These are phyloP conservation scores for Dothideomycetes sp. DNA, from an alignment of 2,329 filamentous ascomycete genomes.

Conservation along the genomic window DNA sequence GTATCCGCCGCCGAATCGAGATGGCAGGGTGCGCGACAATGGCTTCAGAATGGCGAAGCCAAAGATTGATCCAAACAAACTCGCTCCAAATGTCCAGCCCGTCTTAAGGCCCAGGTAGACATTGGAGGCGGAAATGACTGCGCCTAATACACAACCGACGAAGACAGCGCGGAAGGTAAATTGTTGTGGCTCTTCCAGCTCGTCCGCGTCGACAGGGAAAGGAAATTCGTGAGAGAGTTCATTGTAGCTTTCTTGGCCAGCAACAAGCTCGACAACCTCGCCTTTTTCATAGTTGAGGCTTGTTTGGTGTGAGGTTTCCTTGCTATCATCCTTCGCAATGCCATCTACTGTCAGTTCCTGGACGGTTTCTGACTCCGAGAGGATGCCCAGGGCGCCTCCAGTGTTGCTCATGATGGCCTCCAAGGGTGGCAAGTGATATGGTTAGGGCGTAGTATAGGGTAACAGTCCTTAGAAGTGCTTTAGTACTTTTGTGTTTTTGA, in stretches of 20 bases:
- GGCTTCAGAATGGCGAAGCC: conserved; percentile 36
- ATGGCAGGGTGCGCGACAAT: conserved; percentile 13
- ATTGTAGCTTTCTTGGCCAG: conserved; percentile 2
- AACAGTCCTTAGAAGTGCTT: too few relatives aligned
- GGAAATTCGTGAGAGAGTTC: conserved; percentile 9
- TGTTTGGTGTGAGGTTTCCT: conserved; percentile 6
- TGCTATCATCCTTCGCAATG: conserved; percentile 9
- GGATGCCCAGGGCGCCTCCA: neutral
- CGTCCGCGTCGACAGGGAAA: conserved; percentile 9
- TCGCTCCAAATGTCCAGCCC: conserved; percentile 30
- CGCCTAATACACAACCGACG: conserved; percentile 44
- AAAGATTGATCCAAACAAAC: conserved; percentile 36
- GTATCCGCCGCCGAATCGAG: conserved; percentile 36
- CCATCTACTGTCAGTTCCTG: conserved; percentile 4
- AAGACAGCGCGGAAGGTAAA: conserved; percentile 46
- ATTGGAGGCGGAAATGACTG: conserved; percentile 49
- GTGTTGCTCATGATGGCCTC: neutral
- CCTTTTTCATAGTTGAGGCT: conserved; percentile 8
- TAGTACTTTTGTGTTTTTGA: too few relatives aligned
- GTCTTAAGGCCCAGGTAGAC: conserved; percentile 45
- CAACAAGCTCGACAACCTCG: conserved; percentile 1
- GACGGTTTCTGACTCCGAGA: neutral
- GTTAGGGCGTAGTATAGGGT: too few relatives aligned
- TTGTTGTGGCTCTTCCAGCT: too few relatives aligned
- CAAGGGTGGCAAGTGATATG: too few relatives aligned